A percentile compares a stretch with the other conserved stretches of the same genome.
These are phyloP conservation scores for Taphrina confusa DNA, from an alignment of 1,139 yeast species.

Conservation along the genomic window DNA sequence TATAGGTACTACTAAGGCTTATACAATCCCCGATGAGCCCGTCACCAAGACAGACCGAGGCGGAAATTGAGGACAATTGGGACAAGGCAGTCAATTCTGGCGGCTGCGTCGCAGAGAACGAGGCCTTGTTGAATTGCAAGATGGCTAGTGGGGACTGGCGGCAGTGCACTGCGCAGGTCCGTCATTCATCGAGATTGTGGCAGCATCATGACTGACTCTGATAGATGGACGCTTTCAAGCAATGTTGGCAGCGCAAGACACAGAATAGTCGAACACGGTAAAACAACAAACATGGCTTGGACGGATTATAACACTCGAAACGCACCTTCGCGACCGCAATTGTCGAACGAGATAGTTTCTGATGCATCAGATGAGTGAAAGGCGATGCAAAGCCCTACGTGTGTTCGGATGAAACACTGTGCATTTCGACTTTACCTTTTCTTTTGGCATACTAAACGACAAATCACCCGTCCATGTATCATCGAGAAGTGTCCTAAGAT, in stretches of 20 bases:
- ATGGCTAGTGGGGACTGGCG: conserved; percentile 25
- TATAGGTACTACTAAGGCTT: too few relatives aligned
- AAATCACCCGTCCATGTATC: too few relatives aligned
- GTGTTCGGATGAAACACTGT: too few relatives aligned
- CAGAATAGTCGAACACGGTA: not conserved
- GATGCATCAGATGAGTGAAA: too few relatives aligned
- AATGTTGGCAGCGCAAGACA: conserved; percentile 16
- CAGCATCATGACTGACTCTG: not conserved
- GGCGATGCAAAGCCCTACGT: too few relatives aligned
- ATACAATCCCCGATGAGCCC: too few relatives aligned
- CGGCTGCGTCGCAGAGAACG: conserved; percentile 30
- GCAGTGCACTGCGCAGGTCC: conserved; percentile 16
- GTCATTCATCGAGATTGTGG: not conserved
- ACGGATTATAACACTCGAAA: too few relatives aligned
- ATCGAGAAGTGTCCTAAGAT: too few relatives aligned
- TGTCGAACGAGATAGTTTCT: too few relatives aligned
- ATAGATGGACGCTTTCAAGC: conserved; percentile 30
- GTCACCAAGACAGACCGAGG: not conserved
- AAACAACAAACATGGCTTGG: not conserved
- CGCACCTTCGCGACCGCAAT: too few relatives aligned
- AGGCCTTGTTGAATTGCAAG: conserved; percentile 17
- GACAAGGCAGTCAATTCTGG: conserved; percentile 26
- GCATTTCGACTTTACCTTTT: too few relatives aligned
- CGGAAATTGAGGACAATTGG: conserved; percentile 25
- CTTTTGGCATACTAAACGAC: too few relatives aligned